Conservation (phyloP, 495 filamentous ascomycete species). For the Pyrenopolyporus hunteri region DNA sequence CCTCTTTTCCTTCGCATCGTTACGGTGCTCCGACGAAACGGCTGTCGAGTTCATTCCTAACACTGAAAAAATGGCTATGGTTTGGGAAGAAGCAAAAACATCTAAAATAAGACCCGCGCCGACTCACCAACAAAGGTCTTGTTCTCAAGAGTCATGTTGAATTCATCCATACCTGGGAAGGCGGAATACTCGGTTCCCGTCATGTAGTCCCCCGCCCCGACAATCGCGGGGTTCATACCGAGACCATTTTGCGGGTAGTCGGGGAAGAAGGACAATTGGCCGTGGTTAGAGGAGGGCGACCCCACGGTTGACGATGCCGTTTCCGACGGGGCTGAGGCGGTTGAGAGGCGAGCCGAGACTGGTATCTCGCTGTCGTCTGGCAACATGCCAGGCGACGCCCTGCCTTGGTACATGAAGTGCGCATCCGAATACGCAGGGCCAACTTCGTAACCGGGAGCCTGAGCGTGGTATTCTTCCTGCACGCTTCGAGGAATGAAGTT, state of each 20-base stretch:
- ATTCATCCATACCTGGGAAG: conserved; percentile 56
- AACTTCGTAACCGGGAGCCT: conserved; percentile 48
- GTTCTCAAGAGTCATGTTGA: conserved; percentile 61
- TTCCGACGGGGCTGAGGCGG: conserved; percentile 73
- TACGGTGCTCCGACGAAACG: neutral
- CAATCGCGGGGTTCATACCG: conserved; percentile 69
- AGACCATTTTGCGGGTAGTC: conserved; percentile 69
- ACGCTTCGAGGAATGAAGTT: conserved; percentile 48
- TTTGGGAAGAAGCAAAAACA: neutral
- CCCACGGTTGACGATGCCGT: conserved; percentile 79
- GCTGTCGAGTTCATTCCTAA: neutral
- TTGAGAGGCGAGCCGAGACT: conserved; percentile 67
- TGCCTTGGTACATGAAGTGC: conserved; percentile 44
- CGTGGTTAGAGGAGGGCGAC: conserved; percentile 74
- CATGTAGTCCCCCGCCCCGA: conserved; percentile 65
- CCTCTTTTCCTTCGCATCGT: neutral
- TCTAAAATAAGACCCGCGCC: conserved; percentile 41
- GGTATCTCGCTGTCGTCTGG: conserved; percentile 54
- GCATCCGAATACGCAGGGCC: conserved; percentile 44
- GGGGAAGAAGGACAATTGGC: conserved; percentile 62
- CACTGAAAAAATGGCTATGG: neutral
- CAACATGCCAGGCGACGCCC: conserved; percentile 51
- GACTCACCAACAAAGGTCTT: conserved; percentile 84
- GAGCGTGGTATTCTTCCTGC: conserved; percentile 44
- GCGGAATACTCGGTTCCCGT: conserved; percentile 62